phyloP scores from a whole-genome alignment of 352 stramenopile genomes.

The Phytophthora idaei region DNA sequence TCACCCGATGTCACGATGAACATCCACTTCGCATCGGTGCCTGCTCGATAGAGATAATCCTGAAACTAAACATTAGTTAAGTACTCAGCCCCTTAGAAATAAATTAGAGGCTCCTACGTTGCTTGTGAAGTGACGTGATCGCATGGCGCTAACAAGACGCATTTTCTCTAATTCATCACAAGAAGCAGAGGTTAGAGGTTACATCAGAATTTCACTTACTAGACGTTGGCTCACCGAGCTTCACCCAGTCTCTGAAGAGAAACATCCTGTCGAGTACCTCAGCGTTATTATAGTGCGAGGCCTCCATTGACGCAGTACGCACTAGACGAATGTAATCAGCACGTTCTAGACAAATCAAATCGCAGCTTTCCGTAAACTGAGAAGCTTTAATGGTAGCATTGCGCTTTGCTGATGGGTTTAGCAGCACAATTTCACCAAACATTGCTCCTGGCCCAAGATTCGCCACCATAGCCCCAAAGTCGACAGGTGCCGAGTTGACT shows the following conservation, averaged over 20 bases:
- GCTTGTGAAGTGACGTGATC: constrained; percentile 62
- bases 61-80: constrained; percentile 12
- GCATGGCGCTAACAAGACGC: constrained; percentile 69
- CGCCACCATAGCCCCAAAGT: constrained; percentile 65
- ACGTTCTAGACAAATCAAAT: constrained; percentile 73
- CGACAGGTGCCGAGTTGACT: constrained; percentile 17
- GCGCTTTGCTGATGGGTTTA: constrained; percentile 64
- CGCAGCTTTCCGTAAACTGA: constrained; percentile 63
- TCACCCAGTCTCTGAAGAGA: constrained; percentile 73
- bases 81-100: neutral
- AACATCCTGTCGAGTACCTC: constrained; percentile 81
- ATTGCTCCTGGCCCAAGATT: constrained; percentile 74
- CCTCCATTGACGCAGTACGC: constrained; percentile 78
- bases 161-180: constrained; percentile 60
- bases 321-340: constrained; percentile 77
- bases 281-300: constrained; percentile 77
- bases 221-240: constrained; percentile 49
- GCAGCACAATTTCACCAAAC: constrained; percentile 77
- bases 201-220: neutral
- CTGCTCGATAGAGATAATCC: constrained; percentile 75
- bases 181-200: neutral
- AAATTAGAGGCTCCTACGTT: constrained; percentile 43
- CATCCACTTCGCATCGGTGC: constrained; percentile 73
- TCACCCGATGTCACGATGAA: constrained; percentile 75
- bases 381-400: constrained; percentile 80